Evolutionary conservation across 2,329 filamentous ascomycete species (phyloP).

Genomic region (Pseudogymnoascus sp.): DNA sequence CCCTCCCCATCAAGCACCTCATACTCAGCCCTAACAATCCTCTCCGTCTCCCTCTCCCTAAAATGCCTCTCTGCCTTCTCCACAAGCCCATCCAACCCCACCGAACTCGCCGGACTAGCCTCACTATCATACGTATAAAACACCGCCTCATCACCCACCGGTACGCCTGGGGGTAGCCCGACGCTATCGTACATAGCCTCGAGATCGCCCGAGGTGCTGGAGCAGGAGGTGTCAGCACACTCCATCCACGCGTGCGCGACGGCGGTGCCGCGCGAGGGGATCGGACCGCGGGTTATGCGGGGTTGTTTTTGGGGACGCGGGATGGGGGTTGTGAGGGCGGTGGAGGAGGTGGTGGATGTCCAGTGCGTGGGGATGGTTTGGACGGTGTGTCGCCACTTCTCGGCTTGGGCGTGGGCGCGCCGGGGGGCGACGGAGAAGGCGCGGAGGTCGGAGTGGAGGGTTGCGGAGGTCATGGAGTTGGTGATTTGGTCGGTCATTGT

Average conservation of each 20-base stretch:
- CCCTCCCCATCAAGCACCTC: constrained; percentile 30
- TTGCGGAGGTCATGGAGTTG: not conserved
- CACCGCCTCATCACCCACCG: constrained; percentile 14
- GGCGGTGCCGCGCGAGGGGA: not conserved
- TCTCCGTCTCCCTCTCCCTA: constrained; percentile 27
- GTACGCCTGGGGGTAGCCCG: not conserved
- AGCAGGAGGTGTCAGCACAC: not conserved
- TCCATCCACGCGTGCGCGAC: not conserved
- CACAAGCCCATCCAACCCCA: constrained; percentile 26
- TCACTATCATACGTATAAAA: constrained; percentile 27
- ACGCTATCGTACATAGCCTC: not conserved
- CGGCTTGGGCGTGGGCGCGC: not conserved
- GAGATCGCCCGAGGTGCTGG: not conserved
- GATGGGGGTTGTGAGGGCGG: not conserved
- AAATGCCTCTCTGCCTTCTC: constrained; percentile 29
- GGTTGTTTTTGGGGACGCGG: not conserved
- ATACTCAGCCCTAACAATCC: constrained; percentile 28
- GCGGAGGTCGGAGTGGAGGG: not conserved
- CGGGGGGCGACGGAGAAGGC: not conserved
- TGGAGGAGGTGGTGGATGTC: not conserved
- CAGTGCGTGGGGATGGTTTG: not conserved
- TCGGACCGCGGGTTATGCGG: not conserved
- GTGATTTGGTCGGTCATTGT: not conserved
- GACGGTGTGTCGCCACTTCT: not conserved
- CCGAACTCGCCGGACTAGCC: constrained; percentile 15